phyloP scores from a whole-genome alignment of 441 rosid genomes.

The Gossypium lobatum region DNA sequence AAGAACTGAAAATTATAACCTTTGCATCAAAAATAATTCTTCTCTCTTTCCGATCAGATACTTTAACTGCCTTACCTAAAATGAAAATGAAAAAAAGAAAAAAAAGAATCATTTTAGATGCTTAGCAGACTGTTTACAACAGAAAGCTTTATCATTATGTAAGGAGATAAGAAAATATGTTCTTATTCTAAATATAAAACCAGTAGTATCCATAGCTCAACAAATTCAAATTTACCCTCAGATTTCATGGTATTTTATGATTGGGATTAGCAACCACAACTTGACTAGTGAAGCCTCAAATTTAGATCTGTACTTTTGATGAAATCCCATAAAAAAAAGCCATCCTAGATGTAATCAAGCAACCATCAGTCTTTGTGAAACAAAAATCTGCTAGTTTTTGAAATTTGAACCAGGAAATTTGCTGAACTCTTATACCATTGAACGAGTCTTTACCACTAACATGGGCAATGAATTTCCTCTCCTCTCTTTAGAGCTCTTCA shows the following conservation, averaged over 20 bases:
- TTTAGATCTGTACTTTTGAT: constrained; percentile 8
- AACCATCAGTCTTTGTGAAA: background rate
- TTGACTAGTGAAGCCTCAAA: constrained; percentile 7
- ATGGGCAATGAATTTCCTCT: background rate
- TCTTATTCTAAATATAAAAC: background rate
- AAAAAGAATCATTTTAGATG: background rate
- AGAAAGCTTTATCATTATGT: background rate
- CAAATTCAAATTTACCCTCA: background rate
- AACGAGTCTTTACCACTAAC: background rate
- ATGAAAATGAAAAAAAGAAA: background rate
- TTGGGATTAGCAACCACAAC: background rate
- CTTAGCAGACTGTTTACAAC: background rate
- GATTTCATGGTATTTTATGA: background rate
- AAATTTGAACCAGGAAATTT: background rate
- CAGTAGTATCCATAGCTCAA: background rate
- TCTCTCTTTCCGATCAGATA: background rate
- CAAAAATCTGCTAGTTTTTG: constrained; percentile 10
- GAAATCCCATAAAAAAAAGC: background rate
- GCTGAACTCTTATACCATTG: background rate
- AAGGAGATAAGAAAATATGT: constrained; percentile 2
- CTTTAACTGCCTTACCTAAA: constrained; percentile 2
- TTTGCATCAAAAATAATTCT: background rate
- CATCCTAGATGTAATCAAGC: background rate
- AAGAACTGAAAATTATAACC: constrained; percentile 35
- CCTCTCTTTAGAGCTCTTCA: constrained; percentile 47